Base-by-base conservation (phyloP, 2,329 filamentous ascomycete genomes). In the Gaeumannomyces sp. region DNA sequence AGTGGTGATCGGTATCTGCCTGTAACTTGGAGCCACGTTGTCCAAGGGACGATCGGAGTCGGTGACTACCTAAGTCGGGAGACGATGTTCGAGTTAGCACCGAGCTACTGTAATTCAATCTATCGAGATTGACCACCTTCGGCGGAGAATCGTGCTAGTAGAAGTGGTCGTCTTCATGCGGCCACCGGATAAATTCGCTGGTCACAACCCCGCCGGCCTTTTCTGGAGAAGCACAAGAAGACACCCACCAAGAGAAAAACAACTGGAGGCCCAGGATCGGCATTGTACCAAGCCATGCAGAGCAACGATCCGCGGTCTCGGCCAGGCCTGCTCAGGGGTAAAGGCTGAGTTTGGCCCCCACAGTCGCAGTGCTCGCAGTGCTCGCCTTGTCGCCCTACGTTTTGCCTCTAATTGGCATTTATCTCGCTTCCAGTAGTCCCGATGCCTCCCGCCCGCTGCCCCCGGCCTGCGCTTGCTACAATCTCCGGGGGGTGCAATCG, bases 401-500 rank as follows among this genome's bases (percentile, higher is more conserved):
- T 53, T 53, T 53, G 45, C 45, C 45, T 53, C 45, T 53, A 53
- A 53, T 53, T 53, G 45, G 45, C n/a, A 11, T 50, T 53, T 53
- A 53, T 53, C 45, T 53, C 45, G 45, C 45, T 53, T 53, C 45
- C 22, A 53, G 22, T 53, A 25, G 45, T 53, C 45, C 16, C 45
- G 22, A n/a, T 53, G n/a, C 45, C 45, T n/a, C n/a, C 45, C 45
- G 45, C n/a, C 38, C 38, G n/a, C n/a, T 11, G 45, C 7, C 45
- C 22, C 45, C 45, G n/a, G 8, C 45, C 22, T n/a, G 45, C 22
- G 45, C 45, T 25, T n/a, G 45, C 45, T 10, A 22, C 45, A 53
- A 53, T 53, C 45, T 53, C 45, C 45, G 22, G 22, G 45, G 22
- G 22, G 45, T 53, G 45, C 22, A 53, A n/a, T 53, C 19, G 45